A percentile compares a stretch with the other conserved stretches of the same genome.
These are phyloP conservation scores for Apiospora arundinis DNA, from an alignment of 2,329 filamentous ascomycete species.

Conservation along the genomic window DNA sequence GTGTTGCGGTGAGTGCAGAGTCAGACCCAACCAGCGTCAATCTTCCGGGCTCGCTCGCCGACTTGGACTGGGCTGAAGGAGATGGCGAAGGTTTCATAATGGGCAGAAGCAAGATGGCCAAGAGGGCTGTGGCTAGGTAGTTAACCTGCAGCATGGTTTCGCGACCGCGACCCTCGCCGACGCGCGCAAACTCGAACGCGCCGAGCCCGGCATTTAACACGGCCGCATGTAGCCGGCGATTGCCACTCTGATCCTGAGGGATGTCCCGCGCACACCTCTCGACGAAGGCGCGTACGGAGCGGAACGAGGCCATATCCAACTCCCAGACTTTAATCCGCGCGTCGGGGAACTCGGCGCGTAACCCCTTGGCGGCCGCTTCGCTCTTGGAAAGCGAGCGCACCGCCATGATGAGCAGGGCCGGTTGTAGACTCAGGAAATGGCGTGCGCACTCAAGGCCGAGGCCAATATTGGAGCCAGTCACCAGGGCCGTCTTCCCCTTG, in stretches of 20 bases:
- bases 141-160: conserved; percentile 57
- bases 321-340: conserved; percentile 46
- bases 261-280: conserved; percentile 36
- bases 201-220: conserved; percentile 42
- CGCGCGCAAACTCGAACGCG: conserved; percentile 32
- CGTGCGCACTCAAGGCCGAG: conserved; percentile 44
- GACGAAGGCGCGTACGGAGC: conserved; percentile 46
- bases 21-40: conserved; percentile 35
- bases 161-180: conserved; percentile 33
- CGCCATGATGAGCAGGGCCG: conserved; percentile 43
- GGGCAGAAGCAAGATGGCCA: conserved; percentile 53
- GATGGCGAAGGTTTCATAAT: conserved; percentile 36
- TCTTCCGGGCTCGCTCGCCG: background rate
- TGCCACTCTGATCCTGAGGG: background rate
- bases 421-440: conserved; percentile 41
- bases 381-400: conserved; percentile 39
- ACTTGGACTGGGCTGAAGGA: conserved; percentile 18
- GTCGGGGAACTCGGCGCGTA: conserved; percentile 34
- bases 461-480: conserved; percentile 41
- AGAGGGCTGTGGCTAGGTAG: conserved; percentile 55
- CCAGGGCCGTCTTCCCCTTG: conserved; percentile 43
- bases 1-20: conserved; percentile 23
- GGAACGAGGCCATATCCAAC: conserved; percentile 47
- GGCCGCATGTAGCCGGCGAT: conserved; percentile 43
- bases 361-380: conserved; percentile 18